These are phyloP conservation scores for Leonotis leonurus DNA, from an alignment of 257 asterid species.

Conservation along the genomic window DNA sequence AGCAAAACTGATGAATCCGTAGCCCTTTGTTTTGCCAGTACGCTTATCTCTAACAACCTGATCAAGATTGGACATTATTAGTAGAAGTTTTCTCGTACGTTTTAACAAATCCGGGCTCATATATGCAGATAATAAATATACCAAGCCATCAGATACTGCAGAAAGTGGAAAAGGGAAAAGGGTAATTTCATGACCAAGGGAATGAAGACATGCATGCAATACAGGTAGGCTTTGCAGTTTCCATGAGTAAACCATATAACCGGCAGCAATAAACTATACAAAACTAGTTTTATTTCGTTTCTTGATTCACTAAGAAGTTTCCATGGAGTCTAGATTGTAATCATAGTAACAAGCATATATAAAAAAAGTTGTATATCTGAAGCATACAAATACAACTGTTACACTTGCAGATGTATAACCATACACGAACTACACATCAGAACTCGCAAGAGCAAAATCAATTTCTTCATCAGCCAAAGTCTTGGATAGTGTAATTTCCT, in stretches of 20 bases:
- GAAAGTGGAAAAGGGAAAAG: neutral
- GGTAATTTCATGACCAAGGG: neutral
- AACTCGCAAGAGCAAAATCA: neutral
- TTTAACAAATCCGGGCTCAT: neutral
- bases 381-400: neutral
- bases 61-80: slow-evolving; percentile 13
- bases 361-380: neutral
- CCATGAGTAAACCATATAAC: too few species aligned
- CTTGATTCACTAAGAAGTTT: neutral
- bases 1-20: slow-evolving; percentile 87
- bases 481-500: neutral
- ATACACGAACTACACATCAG: neutral
- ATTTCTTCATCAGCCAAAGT: too few species aligned
- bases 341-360: neutral
- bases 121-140: neutral
- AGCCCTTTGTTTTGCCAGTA: slow-evolving; percentile 94
- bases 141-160: neutral
- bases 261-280: too few species aligned
- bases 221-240: too few species aligned
- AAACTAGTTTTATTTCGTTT: too few species aligned
- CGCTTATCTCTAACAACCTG: slow-evolving; percentile 95
- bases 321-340: neutral
- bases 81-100: neutral
- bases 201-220: neutral
- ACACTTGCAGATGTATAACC: neutral